Evolutionary conservation across 2,329 filamentous ascomycete species (phyloP), one percentile per base, ranked within the genome.

Genomic region (Penicillium sp.): DNA sequence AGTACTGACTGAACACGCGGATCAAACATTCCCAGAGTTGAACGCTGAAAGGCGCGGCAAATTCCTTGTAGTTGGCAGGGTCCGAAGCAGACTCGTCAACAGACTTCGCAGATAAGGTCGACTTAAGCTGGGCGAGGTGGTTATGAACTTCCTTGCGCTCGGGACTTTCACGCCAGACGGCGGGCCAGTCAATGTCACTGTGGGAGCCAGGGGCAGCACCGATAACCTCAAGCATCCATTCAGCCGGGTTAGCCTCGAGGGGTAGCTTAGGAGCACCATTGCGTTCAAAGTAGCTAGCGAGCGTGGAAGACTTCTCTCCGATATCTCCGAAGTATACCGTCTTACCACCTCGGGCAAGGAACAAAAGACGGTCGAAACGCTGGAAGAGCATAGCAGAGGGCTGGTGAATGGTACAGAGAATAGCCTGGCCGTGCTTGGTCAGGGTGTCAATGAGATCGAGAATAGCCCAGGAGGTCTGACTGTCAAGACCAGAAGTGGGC

Each of bases 321-420:
- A 89, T 84, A 2, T 87, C 78, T 7, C 87, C 87, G 68, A 89
- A 89, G 65, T 90, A 90, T 1, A 89, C 85, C 0, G 85, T 88
- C 66, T 80, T 84, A 1, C 87, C 87, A 33, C 87, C 87, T 52
- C 77, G 80, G 8, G 85, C 84, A 3, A 89, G 78, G 71, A 89
- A 86, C 0, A 88, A 74, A 2, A 88, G 73, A 1, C 81, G 80
- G 56, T 88, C 86, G 49, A 88, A 97, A 54, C 91, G 88, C 71
- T 96, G 90, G 79, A 97, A 96, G 49, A 97, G 82, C 83, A 96
- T 92, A 29, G 92, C 92, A 13, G 91, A 95, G n/a, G 93, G 93
- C 74, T 97, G 93, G 72, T 97, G 93, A 57, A 97, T 97, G 0
- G 93, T 97, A 77, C 92, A 96, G n/a, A 97, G 86, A 74, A 97